Evolutionary conservation across 352 stramenopile species (phyloP), one percentile per base, ranked within the genome.

Genomic region (Labyrinthula sp.): DNA sequence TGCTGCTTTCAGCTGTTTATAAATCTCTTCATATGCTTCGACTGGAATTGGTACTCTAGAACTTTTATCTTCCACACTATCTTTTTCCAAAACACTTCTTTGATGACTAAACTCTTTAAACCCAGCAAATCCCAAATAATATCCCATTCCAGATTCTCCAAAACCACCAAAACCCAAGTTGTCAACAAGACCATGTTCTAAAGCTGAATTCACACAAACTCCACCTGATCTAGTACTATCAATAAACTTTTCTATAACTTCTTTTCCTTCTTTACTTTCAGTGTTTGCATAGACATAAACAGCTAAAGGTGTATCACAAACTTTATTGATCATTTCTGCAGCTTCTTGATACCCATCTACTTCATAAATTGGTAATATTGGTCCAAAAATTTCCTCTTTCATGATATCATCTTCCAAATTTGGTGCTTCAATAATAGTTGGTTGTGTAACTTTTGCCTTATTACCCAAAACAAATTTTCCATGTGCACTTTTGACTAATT

Each of bases 351-450:
- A 29, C 9, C 35, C 59, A 10, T 60, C 34, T 18, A 77, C 54
- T 5, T 56, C 30, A 24, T 82, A 64, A 31, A 95, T 78, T 0
- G 83, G 78, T 31, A 97, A 54, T 27, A 95, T 47, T 1, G 85
- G 84, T 2, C 85, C 83, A 63, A 97, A 96, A 23, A 95, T 79
- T 62, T 96, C 83, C 40, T 95, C 74, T 17, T 69, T 58, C 70
- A 90, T 85, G 20, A 67, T 60, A 1, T 68, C 63, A 39, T 67
- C 78, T 7, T 52, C 43, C 18, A 15, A 6, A 27, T 25, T 8
- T 17, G 43, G 43, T 14, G 43, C 33, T 23, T 48, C 25, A 1
- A 94, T 54, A 24, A 92, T 64, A 29, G 80, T 91, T 8, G 78
- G 77, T n/a, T n/a, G n/a, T n/a, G n/a, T n/a, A n/a, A n/a, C n/a